Evolutionary conservation across 345 rosid species (phyloP).

Genomic region (Anastatica hierochuntica): DNA sequence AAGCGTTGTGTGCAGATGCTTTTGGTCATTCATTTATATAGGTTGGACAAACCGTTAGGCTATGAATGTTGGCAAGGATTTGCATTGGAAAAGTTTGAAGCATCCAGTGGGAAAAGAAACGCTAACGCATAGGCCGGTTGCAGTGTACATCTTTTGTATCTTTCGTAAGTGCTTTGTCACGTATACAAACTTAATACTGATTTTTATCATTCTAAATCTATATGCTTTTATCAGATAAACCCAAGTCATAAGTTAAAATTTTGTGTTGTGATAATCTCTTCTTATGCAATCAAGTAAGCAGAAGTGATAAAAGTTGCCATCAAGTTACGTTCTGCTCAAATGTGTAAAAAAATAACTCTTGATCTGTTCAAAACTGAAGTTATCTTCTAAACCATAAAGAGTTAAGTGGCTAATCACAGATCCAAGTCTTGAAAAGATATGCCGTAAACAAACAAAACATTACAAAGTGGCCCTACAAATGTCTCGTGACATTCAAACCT

Average conservation of each 20-base stretch:
- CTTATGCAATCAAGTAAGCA: not conserved
- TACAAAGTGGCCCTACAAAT: too few species aligned
- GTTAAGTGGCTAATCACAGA: too few species aligned
- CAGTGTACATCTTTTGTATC: slow-evolving; percentile 1
- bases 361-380: too few species aligned
- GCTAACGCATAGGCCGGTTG: not conserved
- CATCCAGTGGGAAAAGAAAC: not conserved
- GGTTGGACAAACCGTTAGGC: too few species aligned
- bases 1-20: not conserved
- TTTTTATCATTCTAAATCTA: not conserved
- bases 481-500: not conserved
- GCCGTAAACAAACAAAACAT: too few species aligned
- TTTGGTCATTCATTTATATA: not conserved
- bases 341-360: not conserved
- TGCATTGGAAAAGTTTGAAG: too few species aligned
- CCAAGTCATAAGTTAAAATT: not conserved
- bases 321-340: not conserved
- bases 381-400: too few species aligned
- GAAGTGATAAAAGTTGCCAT: not conserved
- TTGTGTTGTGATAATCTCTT: not conserved
- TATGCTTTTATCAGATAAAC: not conserved
- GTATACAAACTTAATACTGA: not conserved
- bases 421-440: too few species aligned
- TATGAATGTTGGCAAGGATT: too few species aligned
- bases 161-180: not conserved